A percentile compares a stretch with the other conserved stretches of the same genome.
Conservation (phyloP, 2,329 filamentous ascomycete genomes). For the Aspergillus versicolor region DNA sequence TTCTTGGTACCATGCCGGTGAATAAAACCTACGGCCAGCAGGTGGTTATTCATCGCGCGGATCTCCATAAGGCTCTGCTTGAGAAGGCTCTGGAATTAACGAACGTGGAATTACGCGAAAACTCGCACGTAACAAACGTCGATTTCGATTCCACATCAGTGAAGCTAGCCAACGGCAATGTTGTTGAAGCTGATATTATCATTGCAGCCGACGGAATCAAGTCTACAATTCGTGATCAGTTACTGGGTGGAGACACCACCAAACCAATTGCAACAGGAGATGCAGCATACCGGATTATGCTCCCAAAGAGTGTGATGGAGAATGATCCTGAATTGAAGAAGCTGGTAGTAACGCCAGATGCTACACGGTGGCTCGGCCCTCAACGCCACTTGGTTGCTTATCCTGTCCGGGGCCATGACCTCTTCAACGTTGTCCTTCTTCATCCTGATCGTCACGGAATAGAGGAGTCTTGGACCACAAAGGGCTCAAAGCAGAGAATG, state of each 20-base stretch:
- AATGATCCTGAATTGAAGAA: slow-evolving; percentile 65
- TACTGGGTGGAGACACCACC: slow-evolving; percentile 33
- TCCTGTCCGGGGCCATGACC: slow-evolving; percentile 64
- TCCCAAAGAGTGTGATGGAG: slow-evolving; percentile 66
- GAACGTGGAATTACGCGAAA: slow-evolving; percentile 31
- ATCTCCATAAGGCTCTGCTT: slow-evolving; percentile 35
- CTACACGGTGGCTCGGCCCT: slow-evolving; percentile 74
- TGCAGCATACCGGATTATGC: slow-evolving; percentile 77
- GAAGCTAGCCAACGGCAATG: slow-evolving; percentile 25
- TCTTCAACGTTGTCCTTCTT: slow-evolving; percentile 64
- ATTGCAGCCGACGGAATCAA: slow-evolving; percentile 57
- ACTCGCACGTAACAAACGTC: slow-evolving; percentile 29
- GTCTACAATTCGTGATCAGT: slow-evolving; percentile 43
- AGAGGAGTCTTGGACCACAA: slow-evolving; percentile 63
- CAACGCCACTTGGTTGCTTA: slow-evolving; percentile 77
- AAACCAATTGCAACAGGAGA: slow-evolving; percentile 58
- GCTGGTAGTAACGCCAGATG: slow-evolving; percentile 66
- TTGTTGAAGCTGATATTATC: slow-evolving; percentile 46
- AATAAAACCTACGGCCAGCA: slow-evolving; percentile 37
- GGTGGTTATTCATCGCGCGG: slow-evolving; percentile 36
- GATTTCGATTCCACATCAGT: slow-evolving; percentile 29
- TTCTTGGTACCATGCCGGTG: slow-evolving; percentile 34
- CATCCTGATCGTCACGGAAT: slow-evolving; percentile 64
- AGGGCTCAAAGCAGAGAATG: slow-evolving; percentile 62
- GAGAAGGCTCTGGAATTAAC: slow-evolving; percentile 27